Conservation (phyloP, 2,329 filamentous ascomycete genomes). For the Fusarium foetens region DNA sequence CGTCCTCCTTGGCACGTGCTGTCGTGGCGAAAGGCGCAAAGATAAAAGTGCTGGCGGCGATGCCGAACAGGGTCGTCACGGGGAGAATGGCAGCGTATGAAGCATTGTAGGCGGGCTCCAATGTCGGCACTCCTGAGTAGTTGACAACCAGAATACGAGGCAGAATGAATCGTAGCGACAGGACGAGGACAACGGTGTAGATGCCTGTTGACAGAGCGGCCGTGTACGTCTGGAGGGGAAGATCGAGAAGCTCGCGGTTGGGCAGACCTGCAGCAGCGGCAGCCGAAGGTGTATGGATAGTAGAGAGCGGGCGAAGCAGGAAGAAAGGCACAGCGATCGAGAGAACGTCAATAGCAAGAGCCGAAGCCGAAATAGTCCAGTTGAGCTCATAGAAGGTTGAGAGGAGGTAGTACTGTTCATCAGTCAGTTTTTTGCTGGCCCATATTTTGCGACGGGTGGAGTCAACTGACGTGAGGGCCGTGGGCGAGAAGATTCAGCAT, state of each 20-base stretch:
- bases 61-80: conserved; percentile 67
- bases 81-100: conserved; percentile 70
- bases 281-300: conserved; percentile 67
- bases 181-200: conserved; percentile 78
- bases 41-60: conserved; percentile 79
- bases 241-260: conserved; percentile 74
- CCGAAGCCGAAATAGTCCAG: conserved; percentile 67
- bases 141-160: conserved; percentile 77
- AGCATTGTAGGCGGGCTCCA: conserved; percentile 74
- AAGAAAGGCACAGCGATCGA: conserved; percentile 79
- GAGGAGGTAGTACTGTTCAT: conserved; percentile 74
- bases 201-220: conserved; percentile 75
- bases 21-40: conserved; percentile 74
- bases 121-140: conserved; percentile 76
- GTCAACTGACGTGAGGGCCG: conserved; percentile 71
- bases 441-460: conserved; percentile 1
- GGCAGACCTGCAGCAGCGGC: conserved; percentile 55
- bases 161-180: conserved; percentile 75
- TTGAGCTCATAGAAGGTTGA: conserved; percentile 80
- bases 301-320: conserved; percentile 75
- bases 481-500: conserved; percentile 76
- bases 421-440: conserved; percentile 24
- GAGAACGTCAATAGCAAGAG: conserved; percentile 73
- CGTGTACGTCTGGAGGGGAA: conserved; percentile 70
- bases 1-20: conserved; percentile 60